Evolutionary conservation across 768 basidiomycete genomes (phyloP).

Genomic region (Phanerochaete carnosa): DNA sequence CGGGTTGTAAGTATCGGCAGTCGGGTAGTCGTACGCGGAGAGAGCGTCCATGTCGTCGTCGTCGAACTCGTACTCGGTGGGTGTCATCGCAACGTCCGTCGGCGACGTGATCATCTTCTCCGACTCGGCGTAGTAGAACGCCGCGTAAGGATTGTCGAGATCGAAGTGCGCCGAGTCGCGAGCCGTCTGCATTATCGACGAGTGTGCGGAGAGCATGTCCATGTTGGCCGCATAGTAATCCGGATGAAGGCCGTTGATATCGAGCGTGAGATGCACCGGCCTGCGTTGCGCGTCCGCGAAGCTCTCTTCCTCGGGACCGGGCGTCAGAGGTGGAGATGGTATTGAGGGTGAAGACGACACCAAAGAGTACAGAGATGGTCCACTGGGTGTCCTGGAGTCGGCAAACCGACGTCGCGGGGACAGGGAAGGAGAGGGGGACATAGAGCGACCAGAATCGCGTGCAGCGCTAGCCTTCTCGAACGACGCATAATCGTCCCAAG

Average conservation of each 20-base stretch:
- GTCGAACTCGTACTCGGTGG: constrained; percentile 17
- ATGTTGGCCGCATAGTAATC: constrained; percentile 45
- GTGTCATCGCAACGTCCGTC: constrained; percentile 19
- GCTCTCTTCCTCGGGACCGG: constrained; percentile 9
- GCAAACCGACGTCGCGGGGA: not conserved
- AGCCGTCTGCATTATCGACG: constrained; percentile 74
- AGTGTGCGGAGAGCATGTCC: constrained; percentile 42
- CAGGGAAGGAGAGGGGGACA: constrained; percentile 9
- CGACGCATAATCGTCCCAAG: constrained; percentile 4
- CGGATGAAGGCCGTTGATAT: constrained; percentile 45
- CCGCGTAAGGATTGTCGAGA: constrained; percentile 25
- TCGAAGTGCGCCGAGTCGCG: constrained; percentile 41
- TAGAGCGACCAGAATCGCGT: constrained; percentile 18
- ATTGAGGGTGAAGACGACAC: constrained; percentile 16
- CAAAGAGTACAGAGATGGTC: constrained; percentile 46
- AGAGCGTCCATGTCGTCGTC: constrained; percentile 19
- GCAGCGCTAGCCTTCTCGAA: not conserved
- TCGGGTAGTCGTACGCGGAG: constrained; percentile 17
- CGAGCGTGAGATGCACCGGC: constrained; percentile 47
- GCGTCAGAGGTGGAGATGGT: constrained; percentile 6
- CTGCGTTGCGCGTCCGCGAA: constrained; percentile 12
- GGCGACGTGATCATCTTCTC: constrained; percentile 14
- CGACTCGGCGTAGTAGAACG: constrained; percentile 13
- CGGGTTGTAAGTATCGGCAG: constrained; percentile 12
- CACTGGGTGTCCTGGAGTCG: constrained; percentile 31